Base-by-base conservation (phyloP, 1,284 basidiomycete species). In the Cryptococcus amylolentus region DNA sequence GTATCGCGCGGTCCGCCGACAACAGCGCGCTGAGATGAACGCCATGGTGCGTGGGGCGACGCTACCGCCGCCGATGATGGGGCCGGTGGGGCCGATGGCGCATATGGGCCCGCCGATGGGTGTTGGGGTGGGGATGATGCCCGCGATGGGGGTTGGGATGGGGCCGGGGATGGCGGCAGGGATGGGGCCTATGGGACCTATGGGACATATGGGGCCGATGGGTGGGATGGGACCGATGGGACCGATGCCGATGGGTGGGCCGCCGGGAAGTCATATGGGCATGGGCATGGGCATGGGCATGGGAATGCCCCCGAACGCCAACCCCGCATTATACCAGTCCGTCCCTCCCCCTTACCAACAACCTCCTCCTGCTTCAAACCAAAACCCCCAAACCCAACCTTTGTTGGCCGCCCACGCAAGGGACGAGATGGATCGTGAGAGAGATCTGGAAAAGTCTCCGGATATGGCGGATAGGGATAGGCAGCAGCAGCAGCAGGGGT, bases 1-100 rank as follows among this genome's bases (percentile, higher is more conserved):
- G 61, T 69, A 70, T 48, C 67, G 73, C 8, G 61, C 63, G 2
- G 46, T 69, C 18, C 58, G 69, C 1, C 62, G 67, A 20, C 70
- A 71, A 54, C 68, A 72, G 12, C 62, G 69, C n/a, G 55, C 56
- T 10, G 63, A 65, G 37, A 65, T 67, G 56, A 71, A 72, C 55
- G 63, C 63, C 0, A 46, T 69, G 5, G 58, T 72, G 10, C 59
- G 69, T 37, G 57, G 54, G 5, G 62, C 66, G 1, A 72, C 69
- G 0, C 10, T 71, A 7, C 70, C 70, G 1, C 70, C 65, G 0
- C 65, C 66, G 53, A 54, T 58, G 51, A 51, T 58, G 56, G 54
- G 40, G 16, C 40, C 40, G 40, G 14, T 61, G 52, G 58, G 62
- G 57, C 52, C 56, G 13, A 41, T 50, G 45, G 35, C 27, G 8